Base-by-base conservation (phyloP, 2,329 filamentous ascomycete species). In the Metarhizium guizhouense region DNA sequence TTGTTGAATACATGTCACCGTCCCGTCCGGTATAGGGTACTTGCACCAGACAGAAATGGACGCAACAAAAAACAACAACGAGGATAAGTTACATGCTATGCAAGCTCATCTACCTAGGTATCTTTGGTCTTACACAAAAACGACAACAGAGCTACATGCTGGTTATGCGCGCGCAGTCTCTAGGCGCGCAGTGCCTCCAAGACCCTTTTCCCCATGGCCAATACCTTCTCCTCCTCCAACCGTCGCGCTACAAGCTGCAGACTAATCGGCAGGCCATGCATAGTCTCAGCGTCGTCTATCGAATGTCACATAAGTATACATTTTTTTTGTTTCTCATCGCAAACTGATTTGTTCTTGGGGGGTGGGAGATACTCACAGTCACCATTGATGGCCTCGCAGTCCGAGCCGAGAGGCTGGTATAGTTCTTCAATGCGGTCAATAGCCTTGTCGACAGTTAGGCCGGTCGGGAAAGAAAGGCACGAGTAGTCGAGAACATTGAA, bases 401-500 rank as follows among this genome's bases (percentile, higher is more conserved):
- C 49, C 0, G 69, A 63, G 1, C 72, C 69, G 10, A 77, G 56
- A 0, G 72, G 69, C 54, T 63, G 54, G 8, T 72, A 72, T 0
- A 53, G 52, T 1, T 66, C 55, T 2, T 61, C 65, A 0, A 66
- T 54, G 14, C 60, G 53, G 51, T 79, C 76, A 7, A 74, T 51
- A 1, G 61, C 58, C 55, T 72, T 69, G 54, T 78, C 74, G 0
- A 72, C 76, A 0, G 32, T 59, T 13, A 76, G 11, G 0, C 74
- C 73, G 0, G 75, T 75, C 0, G 76, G 72, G 56, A 79, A 79
- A 0, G 76, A 77, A 0, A 79, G 66, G 53, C 69, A 70, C 0
- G 76, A 67, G 56, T 78, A 78, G 61, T 79, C 76, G 2, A 79
- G 60, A 0, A 79, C 68, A 50, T 79, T 79, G 61, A 67, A 79